Percentiles rank a stretch among this genome's conserved stretches.
phyloP scores from a whole-genome alignment of 768 basidiomycete genomes.

The Tremella yokohamensis region DNA sequence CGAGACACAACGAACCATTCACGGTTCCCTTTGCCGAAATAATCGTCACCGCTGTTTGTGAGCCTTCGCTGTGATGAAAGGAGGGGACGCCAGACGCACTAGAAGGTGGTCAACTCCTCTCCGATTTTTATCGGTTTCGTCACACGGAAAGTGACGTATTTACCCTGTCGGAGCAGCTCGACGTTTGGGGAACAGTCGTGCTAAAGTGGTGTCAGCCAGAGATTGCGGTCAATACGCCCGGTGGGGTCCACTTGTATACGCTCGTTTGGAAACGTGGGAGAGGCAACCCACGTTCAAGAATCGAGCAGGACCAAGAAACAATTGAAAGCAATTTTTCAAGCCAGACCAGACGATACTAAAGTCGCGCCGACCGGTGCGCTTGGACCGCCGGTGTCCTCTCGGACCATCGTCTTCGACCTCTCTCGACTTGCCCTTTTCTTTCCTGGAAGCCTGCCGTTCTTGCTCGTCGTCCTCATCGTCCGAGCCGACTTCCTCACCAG shows the following conservation, averaged over 20 bases:
- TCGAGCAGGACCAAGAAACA: constrained; percentile 49
- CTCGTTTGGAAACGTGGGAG: neutral
- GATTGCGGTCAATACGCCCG: neutral
- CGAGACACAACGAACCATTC: constrained; percentile 39
- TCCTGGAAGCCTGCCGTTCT: constrained; percentile 6
- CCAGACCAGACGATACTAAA: constrained; percentile 49
- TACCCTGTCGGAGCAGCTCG: constrained; percentile 42
- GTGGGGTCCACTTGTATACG: no score
- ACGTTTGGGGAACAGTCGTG: constrained; percentile 50
- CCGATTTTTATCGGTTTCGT: constrained; percentile 38
- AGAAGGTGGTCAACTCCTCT: constrained; percentile 48
- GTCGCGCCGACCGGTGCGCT: constrained; percentile 41
- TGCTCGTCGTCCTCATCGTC: constrained; percentile 7
- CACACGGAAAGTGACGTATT: constrained; percentile 47
- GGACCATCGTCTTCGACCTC: constrained; percentile 14
- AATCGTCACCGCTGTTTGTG: constrained; percentile 30
- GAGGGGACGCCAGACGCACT: constrained; percentile 30
- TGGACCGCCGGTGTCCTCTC: constrained; percentile 28
- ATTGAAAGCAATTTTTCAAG: constrained; percentile 39
- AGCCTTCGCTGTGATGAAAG: neutral
- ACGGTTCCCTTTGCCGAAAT: constrained; percentile 41
- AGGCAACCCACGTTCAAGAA: constrained; percentile 46
- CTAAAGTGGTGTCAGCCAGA: constrained; percentile 20
- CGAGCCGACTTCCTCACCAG: constrained; percentile 10
- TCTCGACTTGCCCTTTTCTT: constrained; percentile 8